A percentile compares a stretch with the other conserved stretches of the same genome.
Conservation (phyloP, 257 asterid genomes). For the Solanum chmielewskii region DNA sequence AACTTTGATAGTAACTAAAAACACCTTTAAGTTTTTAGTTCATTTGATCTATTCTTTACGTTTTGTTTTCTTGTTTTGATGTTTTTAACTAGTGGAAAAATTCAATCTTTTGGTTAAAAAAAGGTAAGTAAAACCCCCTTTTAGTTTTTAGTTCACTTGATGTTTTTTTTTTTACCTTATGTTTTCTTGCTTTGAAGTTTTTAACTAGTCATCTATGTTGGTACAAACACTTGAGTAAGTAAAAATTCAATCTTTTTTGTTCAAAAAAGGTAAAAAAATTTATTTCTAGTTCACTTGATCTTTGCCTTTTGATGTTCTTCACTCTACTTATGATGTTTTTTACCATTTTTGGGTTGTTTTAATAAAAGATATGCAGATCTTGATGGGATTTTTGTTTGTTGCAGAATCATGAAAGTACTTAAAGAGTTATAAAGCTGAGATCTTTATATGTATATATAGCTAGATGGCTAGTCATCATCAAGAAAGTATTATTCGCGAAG, state of each 20-base stretch:
- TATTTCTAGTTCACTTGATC: slow-evolving; percentile 7
- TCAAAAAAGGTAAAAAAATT: not conserved
- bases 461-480: slow-evolving; percentile 30
- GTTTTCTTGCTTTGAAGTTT: slow-evolving; percentile 5
- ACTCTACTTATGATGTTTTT: not conserved
- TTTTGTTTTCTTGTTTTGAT: slow-evolving; percentile 1
- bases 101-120: slow-evolving; percentile 12
- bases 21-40: not conserved
- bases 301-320: slow-evolving; percentile 6
- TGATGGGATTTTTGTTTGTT: slow-evolving; percentile 2
- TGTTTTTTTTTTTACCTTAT: not conserved
- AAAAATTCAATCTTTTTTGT: slow-evolving; percentile 22
- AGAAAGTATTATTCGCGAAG: slow-evolving; percentile 7
- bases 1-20: not conserved
- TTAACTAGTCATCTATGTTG: slow-evolving; percentile 3
- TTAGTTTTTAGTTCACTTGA: not conserved
- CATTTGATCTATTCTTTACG: not conserved
- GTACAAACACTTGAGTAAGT: not conserved
- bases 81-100: slow-evolving; percentile 7
- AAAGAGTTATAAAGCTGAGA: not conserved
- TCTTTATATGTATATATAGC: not conserved
- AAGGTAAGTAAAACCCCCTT: not conserved
- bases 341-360: not conserved
- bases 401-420: not conserved
- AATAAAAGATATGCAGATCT: not conserved